A percentile compares a stretch with the other conserved stretches of the same genome.
Conservation (phyloP, 495 filamentous ascomycete genomes). For the Talaromyces ruber region DNA sequence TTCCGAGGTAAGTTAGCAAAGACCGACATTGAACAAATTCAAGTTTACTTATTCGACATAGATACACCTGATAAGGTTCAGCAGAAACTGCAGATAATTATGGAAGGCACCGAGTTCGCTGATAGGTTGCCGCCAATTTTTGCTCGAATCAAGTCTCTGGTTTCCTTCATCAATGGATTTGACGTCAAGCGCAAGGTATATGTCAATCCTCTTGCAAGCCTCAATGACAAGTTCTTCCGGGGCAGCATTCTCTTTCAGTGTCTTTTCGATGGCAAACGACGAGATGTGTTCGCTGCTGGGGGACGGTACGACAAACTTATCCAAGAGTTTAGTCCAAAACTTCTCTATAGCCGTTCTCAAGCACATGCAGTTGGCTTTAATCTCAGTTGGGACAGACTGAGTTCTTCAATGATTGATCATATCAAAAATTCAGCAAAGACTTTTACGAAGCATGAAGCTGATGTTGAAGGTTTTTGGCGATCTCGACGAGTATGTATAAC, state of each 20-base stretch:
- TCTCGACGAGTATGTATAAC: slow-evolving; percentile 49
- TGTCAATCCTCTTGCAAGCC: slow-evolving; percentile 74
- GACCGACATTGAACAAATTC: not conserved
- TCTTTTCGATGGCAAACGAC: slow-evolving; percentile 75
- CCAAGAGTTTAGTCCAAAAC: slow-evolving; percentile 33
- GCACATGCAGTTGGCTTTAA: slow-evolving; percentile 86
- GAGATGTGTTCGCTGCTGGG: slow-evolving; percentile 85
- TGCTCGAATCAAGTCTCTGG: slow-evolving; percentile 67
- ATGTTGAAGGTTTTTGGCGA: slow-evolving; percentile 44
- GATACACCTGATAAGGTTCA: slow-evolving; percentile 68
- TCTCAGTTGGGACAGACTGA: slow-evolving; percentile 76
- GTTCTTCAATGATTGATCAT: slow-evolving; percentile 55
- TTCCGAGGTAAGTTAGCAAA: slow-evolving; percentile 55
- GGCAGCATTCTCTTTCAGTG: slow-evolving; percentile 88
- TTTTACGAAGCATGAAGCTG: slow-evolving; percentile 55
- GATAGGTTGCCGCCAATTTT: slow-evolving; percentile 64
- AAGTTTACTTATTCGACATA: slow-evolving; percentile 14
- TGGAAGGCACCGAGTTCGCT: slow-evolving; percentile 60
- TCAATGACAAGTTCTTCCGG: slow-evolving; percentile 88
- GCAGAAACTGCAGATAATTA: slow-evolving; percentile 58
- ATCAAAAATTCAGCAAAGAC: slow-evolving; percentile 52
- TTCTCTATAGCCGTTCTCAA: slow-evolving; percentile 27
- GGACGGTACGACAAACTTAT: slow-evolving; percentile 89
- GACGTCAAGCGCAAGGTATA: slow-evolving; percentile 71
- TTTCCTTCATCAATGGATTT: slow-evolving; percentile 66